A percentile compares a stretch with the other conserved stretches of the same genome.
phyloP scores from a whole-genome alignment of 768 basidiomycete species.

The Suillus clintonianus region DNA sequence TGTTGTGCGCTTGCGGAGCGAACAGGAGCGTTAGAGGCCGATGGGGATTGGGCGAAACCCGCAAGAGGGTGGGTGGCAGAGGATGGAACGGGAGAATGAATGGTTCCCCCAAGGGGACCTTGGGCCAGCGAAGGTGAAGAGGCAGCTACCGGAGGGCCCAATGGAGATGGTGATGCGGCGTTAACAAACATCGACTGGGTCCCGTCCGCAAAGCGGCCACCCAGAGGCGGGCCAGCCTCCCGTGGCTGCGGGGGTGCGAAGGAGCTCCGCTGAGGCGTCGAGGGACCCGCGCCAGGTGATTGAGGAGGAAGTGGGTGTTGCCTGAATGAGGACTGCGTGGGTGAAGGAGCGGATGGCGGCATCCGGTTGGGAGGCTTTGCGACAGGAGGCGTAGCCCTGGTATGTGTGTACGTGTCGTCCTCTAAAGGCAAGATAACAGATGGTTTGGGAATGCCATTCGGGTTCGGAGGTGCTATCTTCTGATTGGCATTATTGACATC shows the following conservation, averaged over 20 bases:
- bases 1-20: constrained; percentile 27
- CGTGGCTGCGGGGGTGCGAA: constrained; percentile 21
- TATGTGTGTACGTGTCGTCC: constrained; percentile 45
- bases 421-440: constrained; percentile 63
- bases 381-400: constrained; percentile 18
- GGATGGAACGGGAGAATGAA: constrained; percentile 9
- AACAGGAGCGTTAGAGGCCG: constrained; percentile 2
- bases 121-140: constrained; percentile 34
- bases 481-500: constrained; percentile 74
- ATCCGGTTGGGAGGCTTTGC: constrained; percentile 22
- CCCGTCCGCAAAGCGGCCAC: constrained; percentile 70
- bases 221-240: constrained; percentile 52
- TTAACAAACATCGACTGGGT: constrained; percentile 82
- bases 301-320: constrained; percentile 42
- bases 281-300: constrained; percentile 59
- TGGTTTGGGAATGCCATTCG: constrained; percentile 61
- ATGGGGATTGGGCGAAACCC: constrained; percentile 12
- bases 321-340: constrained; percentile 24
- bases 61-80: constrained; percentile 19
- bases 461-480: constrained; percentile 48
- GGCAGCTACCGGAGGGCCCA: constrained; percentile 33
- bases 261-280: constrained; percentile 31
- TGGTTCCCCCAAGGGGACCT: constrained; percentile 15
- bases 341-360: constrained; percentile 14
- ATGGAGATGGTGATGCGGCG: constrained; percentile 37